Conservation (phyloP, 495 filamentous ascomycete genomes). For the Penicillium daleae region DNA sequence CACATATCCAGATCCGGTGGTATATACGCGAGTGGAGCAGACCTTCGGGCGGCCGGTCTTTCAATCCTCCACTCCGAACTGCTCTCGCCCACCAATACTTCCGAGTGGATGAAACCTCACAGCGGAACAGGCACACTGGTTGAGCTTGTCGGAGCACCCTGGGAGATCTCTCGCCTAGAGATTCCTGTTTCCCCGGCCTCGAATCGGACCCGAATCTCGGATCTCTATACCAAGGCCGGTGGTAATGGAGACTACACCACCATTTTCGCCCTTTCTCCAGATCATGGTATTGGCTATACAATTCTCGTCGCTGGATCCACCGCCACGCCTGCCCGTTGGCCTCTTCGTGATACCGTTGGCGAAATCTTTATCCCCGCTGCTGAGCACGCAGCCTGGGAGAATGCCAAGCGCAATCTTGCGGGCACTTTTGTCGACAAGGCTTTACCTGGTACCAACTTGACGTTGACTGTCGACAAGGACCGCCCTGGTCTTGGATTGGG, state of each 20-base stretch:
- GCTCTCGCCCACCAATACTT: slow-evolving; percentile 39
- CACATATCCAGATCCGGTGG: not conserved
- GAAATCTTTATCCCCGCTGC: not conserved
- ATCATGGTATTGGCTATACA: slow-evolving; percentile 20
- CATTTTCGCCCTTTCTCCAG: slow-evolving; percentile 22
- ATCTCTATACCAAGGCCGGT: slow-evolving; percentile 22
- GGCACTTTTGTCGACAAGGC: not conserved
- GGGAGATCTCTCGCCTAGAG: slow-evolving; percentile 10
- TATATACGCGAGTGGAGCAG: not conserved
- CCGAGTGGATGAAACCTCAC: slow-evolving; percentile 46
- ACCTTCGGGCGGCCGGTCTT: slow-evolving; percentile 38
- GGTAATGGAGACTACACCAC: slow-evolving; percentile 18
- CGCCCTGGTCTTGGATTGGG: not conserved
- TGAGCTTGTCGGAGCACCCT: slow-evolving; percentile 22
- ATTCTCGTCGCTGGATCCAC: slow-evolving; percentile 8
- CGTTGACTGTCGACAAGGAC: slow-evolving; percentile 2
- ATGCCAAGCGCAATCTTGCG: not conserved
- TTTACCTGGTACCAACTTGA: not conserved
- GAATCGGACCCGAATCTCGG: slow-evolving; percentile 20
- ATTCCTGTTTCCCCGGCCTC: slow-evolving; percentile 20
- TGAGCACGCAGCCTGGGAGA: not conserved
- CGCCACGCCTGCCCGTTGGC: not conserved
- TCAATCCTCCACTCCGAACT: slow-evolving; percentile 51
- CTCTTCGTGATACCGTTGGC: slow-evolving; percentile 1
- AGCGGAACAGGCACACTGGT: slow-evolving; percentile 17